phyloP scores from a whole-genome alignment of 2,329 filamentous ascomycete species.

The Botrytis galanthina region DNA sequence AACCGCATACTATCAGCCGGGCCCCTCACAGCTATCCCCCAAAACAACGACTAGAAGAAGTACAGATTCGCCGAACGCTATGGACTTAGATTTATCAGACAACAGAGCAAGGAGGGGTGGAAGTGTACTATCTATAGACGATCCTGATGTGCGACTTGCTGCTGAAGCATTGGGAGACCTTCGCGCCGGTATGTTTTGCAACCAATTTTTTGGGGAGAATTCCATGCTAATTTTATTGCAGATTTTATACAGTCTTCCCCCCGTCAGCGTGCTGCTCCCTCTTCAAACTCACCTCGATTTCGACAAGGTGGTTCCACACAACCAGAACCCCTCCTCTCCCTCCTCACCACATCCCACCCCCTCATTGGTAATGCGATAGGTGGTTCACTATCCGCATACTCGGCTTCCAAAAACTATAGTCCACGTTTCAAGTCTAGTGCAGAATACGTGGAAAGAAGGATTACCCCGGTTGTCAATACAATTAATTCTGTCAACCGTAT shows the following conservation, averaged over 20 bases:
- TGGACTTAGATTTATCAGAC: slow-evolving; percentile 37
- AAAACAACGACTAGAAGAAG: slow-evolving; percentile 27
- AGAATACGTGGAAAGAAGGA: slow-evolving; percentile 85
- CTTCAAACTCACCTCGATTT: slow-evolving; percentile 41
- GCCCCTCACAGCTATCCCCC: slow-evolving; percentile 35
- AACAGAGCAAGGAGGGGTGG: slow-evolving; percentile 34
- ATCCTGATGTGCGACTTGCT: slow-evolving; percentile 66
- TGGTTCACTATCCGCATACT: slow-evolving; percentile 80
- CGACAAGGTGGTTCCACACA: slow-evolving; percentile 38
- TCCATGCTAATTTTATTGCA: slow-evolving; percentile 37
- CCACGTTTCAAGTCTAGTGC: slow-evolving; percentile 85
- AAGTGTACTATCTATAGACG: slow-evolving; percentile 50
- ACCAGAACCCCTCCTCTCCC: slow-evolving; percentile 77
- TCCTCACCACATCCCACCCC: slow-evolving; percentile 86
- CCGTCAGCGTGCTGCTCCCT: slow-evolving; percentile 33
- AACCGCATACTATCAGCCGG: slow-evolving; percentile 38
- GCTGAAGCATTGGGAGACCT: slow-evolving; percentile 75
- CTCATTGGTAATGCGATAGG: slow-evolving; percentile 82
- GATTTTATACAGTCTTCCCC: slow-evolving; percentile 66
- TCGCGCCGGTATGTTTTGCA: slow-evolving; percentile 59
- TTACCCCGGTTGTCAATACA: slow-evolving; percentile 82
- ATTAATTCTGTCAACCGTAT: slow-evolving; percentile 79
- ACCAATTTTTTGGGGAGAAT: background rate
- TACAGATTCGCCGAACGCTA: slow-evolving; percentile 33
- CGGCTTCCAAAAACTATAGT: slow-evolving; percentile 84